Conservation (phyloP, 2,329 filamentous ascomycete genomes). For the Coleophoma crateriformis region DNA sequence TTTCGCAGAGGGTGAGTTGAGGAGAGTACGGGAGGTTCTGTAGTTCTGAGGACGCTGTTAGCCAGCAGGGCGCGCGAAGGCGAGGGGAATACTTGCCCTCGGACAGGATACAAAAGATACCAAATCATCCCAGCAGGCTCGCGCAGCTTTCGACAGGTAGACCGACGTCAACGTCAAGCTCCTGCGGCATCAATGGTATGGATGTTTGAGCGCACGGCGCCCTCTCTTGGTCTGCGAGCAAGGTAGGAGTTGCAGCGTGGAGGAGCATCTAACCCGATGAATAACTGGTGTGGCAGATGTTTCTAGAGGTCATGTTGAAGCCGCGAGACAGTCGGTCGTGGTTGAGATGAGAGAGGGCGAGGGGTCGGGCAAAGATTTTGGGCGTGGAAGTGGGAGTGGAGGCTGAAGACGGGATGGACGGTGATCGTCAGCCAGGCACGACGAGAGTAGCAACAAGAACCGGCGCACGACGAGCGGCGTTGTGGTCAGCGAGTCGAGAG, state of each 20-base stretch:
- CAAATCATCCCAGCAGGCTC: slow-evolving; percentile 52
- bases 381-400: no score
- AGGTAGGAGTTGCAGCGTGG: not conserved
- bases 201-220: not conserved
- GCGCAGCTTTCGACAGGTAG: slow-evolving; percentile 10
- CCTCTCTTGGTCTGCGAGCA: not conserved
- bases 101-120: slow-evolving; percentile 71
- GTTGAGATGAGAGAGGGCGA: not conserved
- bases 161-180: slow-evolving; percentile 2
- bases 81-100: slow-evolving; percentile 53
- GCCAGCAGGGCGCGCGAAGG: not conserved
- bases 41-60: slow-evolving; percentile 48
- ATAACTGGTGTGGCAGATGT: not conserved
- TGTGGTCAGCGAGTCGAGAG: no score
- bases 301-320: not conserved
- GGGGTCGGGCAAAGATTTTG: no score
- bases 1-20: slow-evolving; percentile 60
- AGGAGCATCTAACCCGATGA: not conserved
- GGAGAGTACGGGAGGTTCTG: slow-evolving; percentile 63
- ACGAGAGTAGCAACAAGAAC: no score
- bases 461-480: no score
- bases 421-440: no score
- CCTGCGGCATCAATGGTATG: not conserved
- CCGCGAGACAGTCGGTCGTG: not conserved
- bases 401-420: no score